phyloP scores from a whole-genome alignment of 768 basidiomycete genomes.

The Lentinula sp. region DNA sequence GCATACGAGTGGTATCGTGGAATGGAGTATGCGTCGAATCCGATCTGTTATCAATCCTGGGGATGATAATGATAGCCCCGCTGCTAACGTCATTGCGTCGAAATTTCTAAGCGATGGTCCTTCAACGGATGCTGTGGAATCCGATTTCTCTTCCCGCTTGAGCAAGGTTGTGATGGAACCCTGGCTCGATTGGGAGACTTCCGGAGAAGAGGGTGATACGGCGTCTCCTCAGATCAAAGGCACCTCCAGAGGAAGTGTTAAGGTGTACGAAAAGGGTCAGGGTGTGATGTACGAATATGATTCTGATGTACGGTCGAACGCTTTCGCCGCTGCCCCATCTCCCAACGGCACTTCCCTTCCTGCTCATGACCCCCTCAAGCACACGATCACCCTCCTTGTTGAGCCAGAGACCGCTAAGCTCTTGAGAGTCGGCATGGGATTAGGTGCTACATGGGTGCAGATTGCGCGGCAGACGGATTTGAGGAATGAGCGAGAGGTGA shows the following conservation, averaged over 20 bases:
- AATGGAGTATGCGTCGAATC: constrained; percentile 57
- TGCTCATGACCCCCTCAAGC: constrained; percentile 11
- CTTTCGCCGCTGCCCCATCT: neutral
- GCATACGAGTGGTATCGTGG: constrained; percentile 60
- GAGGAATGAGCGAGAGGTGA: neutral
- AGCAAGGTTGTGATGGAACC: constrained; percentile 39
- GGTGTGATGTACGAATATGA: neutral
- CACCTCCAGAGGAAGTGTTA: neutral
- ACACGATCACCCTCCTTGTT: constrained; percentile 23
- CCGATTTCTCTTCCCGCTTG: constrained; percentile 26
- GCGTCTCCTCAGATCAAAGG: neutral
- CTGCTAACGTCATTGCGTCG: neutral
- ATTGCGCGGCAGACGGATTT: constrained; percentile 14
- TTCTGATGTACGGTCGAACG: neutral
- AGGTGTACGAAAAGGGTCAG: neutral
- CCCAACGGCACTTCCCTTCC: neutral
- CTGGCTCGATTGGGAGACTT: constrained; percentile 27
- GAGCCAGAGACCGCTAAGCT: constrained; percentile 9
- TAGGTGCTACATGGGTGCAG: constrained; percentile 30
- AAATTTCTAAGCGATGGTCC: constrained; percentile 12
- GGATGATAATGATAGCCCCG: constrained; percentile 23
- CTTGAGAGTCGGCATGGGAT: constrained; percentile 22
- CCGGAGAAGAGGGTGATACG: neutral
- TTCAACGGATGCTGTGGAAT: constrained; percentile 25
- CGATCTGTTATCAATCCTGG: constrained; percentile 34